Evolutionary conservation across 305 asterid genomes (phyloP).

Genomic region (Petunia hybrid): DNA sequence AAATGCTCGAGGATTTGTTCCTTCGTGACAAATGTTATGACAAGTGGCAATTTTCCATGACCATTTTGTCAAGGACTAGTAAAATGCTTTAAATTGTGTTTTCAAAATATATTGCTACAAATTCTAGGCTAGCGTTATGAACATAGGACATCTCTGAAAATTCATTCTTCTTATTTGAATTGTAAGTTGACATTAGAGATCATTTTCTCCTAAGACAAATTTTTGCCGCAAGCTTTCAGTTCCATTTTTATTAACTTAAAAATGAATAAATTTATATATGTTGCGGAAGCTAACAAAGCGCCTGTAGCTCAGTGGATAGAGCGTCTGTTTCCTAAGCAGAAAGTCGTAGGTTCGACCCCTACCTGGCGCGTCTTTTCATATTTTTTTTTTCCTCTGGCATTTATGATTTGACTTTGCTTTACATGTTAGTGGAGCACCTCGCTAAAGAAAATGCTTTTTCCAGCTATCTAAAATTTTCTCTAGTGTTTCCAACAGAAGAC

Average conservation of each 20-base stretch:
- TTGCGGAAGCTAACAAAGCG: constrained; percentile 41
- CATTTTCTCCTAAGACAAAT: no score
- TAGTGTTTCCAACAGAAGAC: neutral
- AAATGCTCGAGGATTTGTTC: neutral
- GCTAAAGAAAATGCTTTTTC: neutral
- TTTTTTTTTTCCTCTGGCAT: neutral
- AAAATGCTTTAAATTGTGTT: neutral
- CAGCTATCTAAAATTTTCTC: neutral
- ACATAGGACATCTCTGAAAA: no score
- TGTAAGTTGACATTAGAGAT: no score
- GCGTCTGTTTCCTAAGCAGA: constrained; percentile 98
- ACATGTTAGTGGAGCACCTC: neutral
- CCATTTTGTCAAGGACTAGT: neutral
- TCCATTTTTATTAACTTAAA: neutral
- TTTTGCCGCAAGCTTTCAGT: neutral
- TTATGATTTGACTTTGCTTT: neutral
- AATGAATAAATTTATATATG: neutral
- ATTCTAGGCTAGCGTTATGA: neutral
- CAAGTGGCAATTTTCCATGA: neutral
- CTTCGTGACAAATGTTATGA: neutral
- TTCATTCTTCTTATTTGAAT: no score
- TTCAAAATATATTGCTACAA: constrained; percentile 11
- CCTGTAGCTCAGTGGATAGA: constrained; percentile 97
- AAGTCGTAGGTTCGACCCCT: constrained; percentile 98
- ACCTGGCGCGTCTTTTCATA: constrained; percentile 64